Evolutionary conservation across 192 early-diverging fungal species (phyloP).

Genomic region (Globomyces pollinis-pini): DNA sequence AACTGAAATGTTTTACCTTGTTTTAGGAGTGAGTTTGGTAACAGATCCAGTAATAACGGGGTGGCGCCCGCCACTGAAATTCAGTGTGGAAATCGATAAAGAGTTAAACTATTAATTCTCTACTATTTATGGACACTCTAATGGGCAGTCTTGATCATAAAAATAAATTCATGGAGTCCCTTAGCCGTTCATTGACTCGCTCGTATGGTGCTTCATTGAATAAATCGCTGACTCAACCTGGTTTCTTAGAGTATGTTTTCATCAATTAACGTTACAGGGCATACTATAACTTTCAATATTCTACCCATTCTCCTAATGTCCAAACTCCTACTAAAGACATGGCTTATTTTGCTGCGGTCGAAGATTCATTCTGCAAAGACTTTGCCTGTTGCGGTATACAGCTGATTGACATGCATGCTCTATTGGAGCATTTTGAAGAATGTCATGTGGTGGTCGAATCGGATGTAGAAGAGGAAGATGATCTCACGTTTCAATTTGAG

Average conservation of each 20-base stretch:
- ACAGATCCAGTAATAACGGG: too few species aligned
- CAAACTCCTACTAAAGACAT: constrained; percentile 35
- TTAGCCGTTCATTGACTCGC: not conserved
- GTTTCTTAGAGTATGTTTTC: constrained; percentile 5
- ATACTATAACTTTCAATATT: constrained; percentile 5
- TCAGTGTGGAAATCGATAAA: too few species aligned
- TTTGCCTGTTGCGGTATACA: constrained; percentile 90
- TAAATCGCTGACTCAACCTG: not conserved
- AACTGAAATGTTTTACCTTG: too few species aligned
- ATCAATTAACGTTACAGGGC: not conserved
- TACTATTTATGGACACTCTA: not conserved
- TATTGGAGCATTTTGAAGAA: constrained; percentile 95
- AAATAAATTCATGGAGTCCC: not conserved
- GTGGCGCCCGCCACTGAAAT: too few species aligned
- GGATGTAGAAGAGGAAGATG: constrained; percentile 59
- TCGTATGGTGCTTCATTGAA: not conserved
- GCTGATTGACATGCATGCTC: constrained; percentile 84
- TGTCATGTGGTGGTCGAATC: constrained; percentile 83
- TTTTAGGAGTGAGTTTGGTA: too few species aligned
- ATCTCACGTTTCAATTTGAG: constrained; percentile 35
- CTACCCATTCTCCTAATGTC: constrained; percentile 20
- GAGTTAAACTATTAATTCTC: not conserved
- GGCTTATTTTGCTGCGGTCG: constrained; percentile 53
- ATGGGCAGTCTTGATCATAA: not conserved
- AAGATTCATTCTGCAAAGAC: constrained; percentile 89